A percentile compares a stretch with the other conserved stretches of the same genome.
phyloP scores from a whole-genome alignment of 768 basidiomycete genomes.

The Trametes sanguinea region DNA sequence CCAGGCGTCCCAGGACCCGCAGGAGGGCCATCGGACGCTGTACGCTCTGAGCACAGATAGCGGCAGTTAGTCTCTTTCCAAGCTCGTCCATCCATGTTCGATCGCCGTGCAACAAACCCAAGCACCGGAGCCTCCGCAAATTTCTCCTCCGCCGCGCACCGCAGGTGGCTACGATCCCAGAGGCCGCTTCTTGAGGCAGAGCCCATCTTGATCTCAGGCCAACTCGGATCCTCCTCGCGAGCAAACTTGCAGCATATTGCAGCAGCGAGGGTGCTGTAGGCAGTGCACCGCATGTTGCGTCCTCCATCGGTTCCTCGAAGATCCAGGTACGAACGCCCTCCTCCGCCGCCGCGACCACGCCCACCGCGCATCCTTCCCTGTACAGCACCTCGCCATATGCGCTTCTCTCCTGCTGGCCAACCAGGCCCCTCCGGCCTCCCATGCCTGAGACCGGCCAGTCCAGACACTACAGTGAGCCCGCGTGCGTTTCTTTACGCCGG shows the following conservation, averaged over 20 bases:
- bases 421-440: no score
- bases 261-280: background rate
- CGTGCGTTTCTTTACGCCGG: no score
- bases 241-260: background rate
- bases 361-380: no score
- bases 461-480: no score
- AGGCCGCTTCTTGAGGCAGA: constrained; percentile 1
- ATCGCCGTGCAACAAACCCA: background rate
- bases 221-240: background rate
- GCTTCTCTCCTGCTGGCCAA: no score
- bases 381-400: no score
- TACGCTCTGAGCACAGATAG: background rate
- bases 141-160: background rate
- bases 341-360: background rate
- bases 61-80: background rate
- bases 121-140: background rate
- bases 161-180: no score
- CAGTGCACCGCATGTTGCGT: background rate
- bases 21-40: background rate
- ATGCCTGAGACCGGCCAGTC: no score
- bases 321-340: constrained; percentile 5
- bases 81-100: background rate
- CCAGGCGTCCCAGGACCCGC: no score
- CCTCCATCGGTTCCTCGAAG: constrained; percentile 4
- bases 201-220: background rate